Evolutionary conservation across 345 rosid genomes (phyloP), one percentile per base, ranked within the genome.

Genomic region (Carallia brachiata): DNA sequence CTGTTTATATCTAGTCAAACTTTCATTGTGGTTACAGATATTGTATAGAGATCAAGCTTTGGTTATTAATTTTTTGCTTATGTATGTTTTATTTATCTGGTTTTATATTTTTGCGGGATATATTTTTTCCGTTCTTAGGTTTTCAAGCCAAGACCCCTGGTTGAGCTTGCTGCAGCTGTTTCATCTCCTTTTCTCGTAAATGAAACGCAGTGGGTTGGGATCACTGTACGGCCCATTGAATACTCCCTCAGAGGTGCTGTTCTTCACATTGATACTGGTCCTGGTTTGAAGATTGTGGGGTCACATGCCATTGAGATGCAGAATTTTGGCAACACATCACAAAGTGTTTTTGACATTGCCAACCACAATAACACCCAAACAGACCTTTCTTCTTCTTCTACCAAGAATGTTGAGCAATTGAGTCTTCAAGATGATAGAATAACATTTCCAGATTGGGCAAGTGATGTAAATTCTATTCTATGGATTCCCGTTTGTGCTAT

Each of bases 151-250:
- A 90, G 98, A 82, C 89, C 99, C 73, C 78, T 95, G 76, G 99
- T 95, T 79, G 99, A 95, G 84, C 94, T 92, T 72, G 80, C 90
- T 65, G 92, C 96, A 54, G 93, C 97, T 53, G 77, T 88, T 77
- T 90, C 96, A 60, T 90, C 97, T 55, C 93, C 92, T 37, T 80
- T 95, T 73, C 88, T 95, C 37, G 76, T 95, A 77, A 92, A 92
- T 76, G 99, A 95, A 85, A 84, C 87, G 61, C 99, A 95, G 83
- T 92, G 94, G 91, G 84, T 90, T 30, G 99, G 99, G 75, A 82
- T 95, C 72, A 85, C 84, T 39, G 91, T 84, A 27, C 81, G 77
- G 62, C 98, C 99, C 36, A 83, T 95, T 50, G 80, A 82, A 78
- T 92, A 95, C 85, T 88, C 99, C 32, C 70, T 95, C 54, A 88